These are phyloP conservation scores for Micractinium sp. DNA, from an alignment of 139 green algal species.

Conservation along the genomic window DNA sequence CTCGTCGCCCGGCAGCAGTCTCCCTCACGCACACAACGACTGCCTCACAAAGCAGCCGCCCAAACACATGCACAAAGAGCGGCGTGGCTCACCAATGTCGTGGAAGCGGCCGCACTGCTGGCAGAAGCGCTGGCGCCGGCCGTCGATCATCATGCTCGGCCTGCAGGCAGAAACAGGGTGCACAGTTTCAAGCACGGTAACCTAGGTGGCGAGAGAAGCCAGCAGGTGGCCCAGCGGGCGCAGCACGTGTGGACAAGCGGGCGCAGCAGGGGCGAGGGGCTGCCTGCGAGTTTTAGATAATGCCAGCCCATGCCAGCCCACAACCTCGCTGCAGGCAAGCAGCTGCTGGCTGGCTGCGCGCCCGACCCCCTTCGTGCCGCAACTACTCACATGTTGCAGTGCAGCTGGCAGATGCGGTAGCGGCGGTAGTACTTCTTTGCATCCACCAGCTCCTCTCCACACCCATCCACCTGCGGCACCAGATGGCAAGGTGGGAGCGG, in stretches of 20 bases:
- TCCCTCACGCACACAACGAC: no score
- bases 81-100: constrained; percentile 3
- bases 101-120: constrained; percentile 68
- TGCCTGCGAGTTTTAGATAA: no score
- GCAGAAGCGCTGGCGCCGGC: constrained; percentile 79
- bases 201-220: neutral
- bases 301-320: no score
- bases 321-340: neutral
- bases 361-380: neutral
- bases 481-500: neutral
- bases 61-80: no score
- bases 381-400: constrained; percentile 45
- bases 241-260: neutral
- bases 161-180: neutral
- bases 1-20: neutral
- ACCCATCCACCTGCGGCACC: constrained; percentile 69
- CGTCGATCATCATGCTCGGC: constrained; percentile 67
- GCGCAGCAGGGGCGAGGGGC: neutral
- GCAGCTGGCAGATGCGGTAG: constrained; percentile 82
- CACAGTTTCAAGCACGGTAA: neutral
- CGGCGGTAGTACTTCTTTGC: constrained; percentile 72
- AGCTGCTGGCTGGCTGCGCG: neutral
- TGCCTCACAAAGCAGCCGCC: no score
- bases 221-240: neutral
- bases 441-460: constrained; percentile 59